phyloP scores from a whole-genome alignment of 148 eudicot genomes.

The Nyssa sinensis region DNA sequence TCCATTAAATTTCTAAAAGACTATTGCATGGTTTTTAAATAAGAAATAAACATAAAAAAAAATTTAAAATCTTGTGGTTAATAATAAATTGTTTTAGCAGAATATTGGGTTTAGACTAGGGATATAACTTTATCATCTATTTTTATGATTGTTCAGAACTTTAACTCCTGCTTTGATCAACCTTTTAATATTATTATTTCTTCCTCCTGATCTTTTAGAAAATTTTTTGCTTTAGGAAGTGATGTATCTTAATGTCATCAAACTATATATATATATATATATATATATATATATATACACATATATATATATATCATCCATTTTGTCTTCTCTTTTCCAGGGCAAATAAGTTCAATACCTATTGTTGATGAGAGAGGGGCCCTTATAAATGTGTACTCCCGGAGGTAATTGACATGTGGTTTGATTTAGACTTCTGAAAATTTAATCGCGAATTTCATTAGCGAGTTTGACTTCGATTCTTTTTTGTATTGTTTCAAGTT shows the following conservation, averaged over 20 bases:
- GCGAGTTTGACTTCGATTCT: not conserved
- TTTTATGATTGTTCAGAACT: not conserved
- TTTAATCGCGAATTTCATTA: not conserved
- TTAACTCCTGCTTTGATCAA: too few species aligned
- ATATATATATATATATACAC: not conserved
- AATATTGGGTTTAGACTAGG: not conserved
- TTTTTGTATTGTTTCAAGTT: conserved; percentile 2
- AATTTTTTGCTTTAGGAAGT: not conserved
- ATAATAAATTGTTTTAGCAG: too few species aligned
- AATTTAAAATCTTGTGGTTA: too few species aligned
- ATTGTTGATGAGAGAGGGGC: conserved; percentile 41
- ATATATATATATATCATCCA: not conserved
- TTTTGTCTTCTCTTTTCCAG: conserved; percentile 26
- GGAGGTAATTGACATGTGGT: conserved; percentile 30
- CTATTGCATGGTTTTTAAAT: too few species aligned
- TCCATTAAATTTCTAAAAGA: too few species aligned
- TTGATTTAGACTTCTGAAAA: not conserved
- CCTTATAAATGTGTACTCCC: conserved; percentile 36
- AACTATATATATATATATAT: not conserved
- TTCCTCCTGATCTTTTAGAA: not conserved
- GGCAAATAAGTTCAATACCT: conserved; percentile 45
- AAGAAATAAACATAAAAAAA: too few species aligned
- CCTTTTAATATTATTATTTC: not conserved
- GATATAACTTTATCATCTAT: not conserved
- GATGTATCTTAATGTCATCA: not conserved